Evolutionary conservation across 441 rosid genomes (phyloP).

Genomic region (Francoa sonchifolia): DNA sequence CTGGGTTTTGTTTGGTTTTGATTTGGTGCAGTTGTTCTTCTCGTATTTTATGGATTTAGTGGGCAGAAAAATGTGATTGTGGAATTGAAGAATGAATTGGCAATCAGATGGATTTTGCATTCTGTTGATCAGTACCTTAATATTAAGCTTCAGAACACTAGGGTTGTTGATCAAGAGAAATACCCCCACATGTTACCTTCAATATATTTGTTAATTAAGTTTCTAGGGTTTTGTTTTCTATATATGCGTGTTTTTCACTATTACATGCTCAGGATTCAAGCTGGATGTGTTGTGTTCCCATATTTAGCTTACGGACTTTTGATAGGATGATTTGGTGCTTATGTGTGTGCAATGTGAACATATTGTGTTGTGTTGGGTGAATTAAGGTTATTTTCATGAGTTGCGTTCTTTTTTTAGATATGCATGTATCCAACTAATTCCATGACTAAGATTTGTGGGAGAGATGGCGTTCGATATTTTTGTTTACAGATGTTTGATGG

Average conservation of each 20-base stretch:
- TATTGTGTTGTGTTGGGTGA: too few relatives aligned
- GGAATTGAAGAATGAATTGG: conserved; percentile 93
- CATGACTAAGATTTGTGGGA: too few relatives aligned
- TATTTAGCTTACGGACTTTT: too few relatives aligned
- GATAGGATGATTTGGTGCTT: too few relatives aligned
- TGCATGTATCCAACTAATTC: too few relatives aligned
- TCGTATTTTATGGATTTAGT: conserved; percentile 98
- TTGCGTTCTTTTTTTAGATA: too few relatives aligned
- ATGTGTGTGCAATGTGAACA: too few relatives aligned
- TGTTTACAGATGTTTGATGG: too few relatives aligned
- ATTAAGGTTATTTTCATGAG: too few relatives aligned
- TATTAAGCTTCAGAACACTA: conserved; percentile 97
- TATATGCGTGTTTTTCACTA: neutral
- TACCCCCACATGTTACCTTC: conserved; percentile 85
- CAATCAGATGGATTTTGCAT: conserved; percentile 92
- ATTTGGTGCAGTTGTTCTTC: conserved; percentile 68
- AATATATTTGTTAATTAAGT: neutral
- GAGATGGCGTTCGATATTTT: too few relatives aligned
- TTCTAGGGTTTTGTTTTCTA: neutral
- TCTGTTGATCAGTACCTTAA: conserved; percentile 98
- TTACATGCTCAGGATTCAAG: too few relatives aligned
- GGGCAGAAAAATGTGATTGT: conserved; percentile 97
- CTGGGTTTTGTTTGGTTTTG: conserved; percentile 4
- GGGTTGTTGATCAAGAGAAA: conserved; percentile 98
- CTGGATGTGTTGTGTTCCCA: too few relatives aligned